Evolutionary conservation across 345 rosid genomes (phyloP), one percentile per base, ranked within the genome.

Genomic region (Eucalyptus cladocalyx): DNA sequence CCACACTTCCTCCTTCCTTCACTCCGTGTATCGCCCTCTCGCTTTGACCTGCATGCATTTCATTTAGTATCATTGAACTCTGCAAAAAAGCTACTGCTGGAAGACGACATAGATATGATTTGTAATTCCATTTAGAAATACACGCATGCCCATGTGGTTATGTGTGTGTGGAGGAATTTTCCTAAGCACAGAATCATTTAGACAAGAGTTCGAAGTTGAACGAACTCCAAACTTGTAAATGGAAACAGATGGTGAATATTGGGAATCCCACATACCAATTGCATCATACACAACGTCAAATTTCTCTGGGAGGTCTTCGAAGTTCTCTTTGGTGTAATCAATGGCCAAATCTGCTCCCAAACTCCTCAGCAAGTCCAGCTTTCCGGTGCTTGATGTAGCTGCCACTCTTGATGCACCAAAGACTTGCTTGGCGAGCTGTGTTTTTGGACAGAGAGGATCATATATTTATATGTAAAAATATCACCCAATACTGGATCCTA

Each of bases 1-100:
- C 99, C 42, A 96, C 97, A 37, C 93, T 94, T 49, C 98, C 99
- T 30, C 96, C 98, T 93, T 95, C 96, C 91, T 96, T 96, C 83
- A 96, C 90, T 69, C 88, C 97, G 91, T 96, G 95, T 89, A 96
- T 95, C 2, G 98, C 98, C 91, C 37, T 93, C n/a, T 96, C 97
- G 40, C 99, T 95, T 91, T 95, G 97, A 89, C 98, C 98, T 95
- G 95, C 56, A 12, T 13, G 15, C 65, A 40, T 87, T 37, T 45
- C 62, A 86, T 53, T 50, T 23, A 30, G 42, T 3, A 86, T 80
- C 54, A 80, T 56, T 40, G 24, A n/a, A 42, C 43, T 34, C 81
- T 34, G 21, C 43, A 34, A 18, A 18, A 69, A 34, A 42, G 26
- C 72, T 65, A 15, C 72, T 62, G 32, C 72, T n/a, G n/a, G 72